Percentiles rank a stretch among this genome's conserved stretches.
phyloP scores from a whole-genome alignment of 495 filamentous ascomycete genomes.

The Tuber indicum region DNA sequence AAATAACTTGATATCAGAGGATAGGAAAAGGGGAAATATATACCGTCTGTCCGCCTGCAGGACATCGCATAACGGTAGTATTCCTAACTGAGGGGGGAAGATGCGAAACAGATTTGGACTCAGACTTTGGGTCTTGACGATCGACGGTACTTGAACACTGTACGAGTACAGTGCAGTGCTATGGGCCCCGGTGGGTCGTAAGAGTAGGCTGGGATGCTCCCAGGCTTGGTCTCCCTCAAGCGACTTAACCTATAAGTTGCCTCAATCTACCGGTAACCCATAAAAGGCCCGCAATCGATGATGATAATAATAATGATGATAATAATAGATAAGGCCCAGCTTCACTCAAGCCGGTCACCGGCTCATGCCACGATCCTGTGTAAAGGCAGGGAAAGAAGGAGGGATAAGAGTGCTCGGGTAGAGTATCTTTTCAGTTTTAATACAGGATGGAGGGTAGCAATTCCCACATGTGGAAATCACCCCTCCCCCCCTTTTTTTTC shows the following conservation, averaged over 20 bases:
- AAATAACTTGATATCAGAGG: not conserved
- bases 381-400: too few relatives aligned
- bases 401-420: too few relatives aligned
- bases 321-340: too few relatives aligned
- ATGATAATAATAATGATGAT: not conserved
- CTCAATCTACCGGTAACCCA: not conserved
- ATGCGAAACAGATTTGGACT: constrained; percentile 1
- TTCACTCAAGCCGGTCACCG: not conserved
- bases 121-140: not conserved
- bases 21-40: not conserved
- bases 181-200: not conserved
- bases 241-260: not conserved
- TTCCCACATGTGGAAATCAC: too few relatives aligned
- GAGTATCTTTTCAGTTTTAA: too few relatives aligned
- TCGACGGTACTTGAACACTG: not conserved
- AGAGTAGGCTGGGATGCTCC: not conserved
- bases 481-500: too few relatives aligned
- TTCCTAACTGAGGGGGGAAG: not conserved
- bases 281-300: not conserved
- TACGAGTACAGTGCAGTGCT: too few relatives aligned
- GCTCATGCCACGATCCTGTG: too few relatives aligned
- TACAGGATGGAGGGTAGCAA: too few relatives aligned
- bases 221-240: not conserved
- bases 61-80: not conserved
- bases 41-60: too few relatives aligned